Evolutionary conservation across 495 filamentous ascomycete genomes (phyloP).

Genomic region (Penicillium chermesinum): DNA sequence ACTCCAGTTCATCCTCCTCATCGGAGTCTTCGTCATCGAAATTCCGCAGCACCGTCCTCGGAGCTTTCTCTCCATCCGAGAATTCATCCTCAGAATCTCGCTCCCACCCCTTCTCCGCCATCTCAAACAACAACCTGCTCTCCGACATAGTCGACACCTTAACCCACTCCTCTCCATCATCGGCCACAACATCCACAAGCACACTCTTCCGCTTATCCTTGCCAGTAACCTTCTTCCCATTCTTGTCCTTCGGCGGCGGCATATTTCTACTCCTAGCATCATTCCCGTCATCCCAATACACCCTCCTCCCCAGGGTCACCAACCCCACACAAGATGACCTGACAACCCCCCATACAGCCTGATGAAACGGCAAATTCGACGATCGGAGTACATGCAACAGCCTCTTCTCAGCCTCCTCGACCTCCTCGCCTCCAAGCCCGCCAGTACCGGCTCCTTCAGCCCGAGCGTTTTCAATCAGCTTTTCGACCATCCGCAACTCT

Average conservation of each 20-base stretch:
- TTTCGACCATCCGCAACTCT: conserved; percentile 48
- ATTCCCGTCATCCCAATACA: conserved; percentile 44
- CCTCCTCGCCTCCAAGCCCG: conserved; percentile 3
- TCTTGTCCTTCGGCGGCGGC: conserved; percentile 9
- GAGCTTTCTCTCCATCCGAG: conserved; percentile 14
- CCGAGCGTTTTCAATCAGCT: conserved; percentile 30
- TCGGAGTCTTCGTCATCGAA: conserved; percentile 24
- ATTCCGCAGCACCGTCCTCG: conserved; percentile 31
- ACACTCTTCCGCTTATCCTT: conserved; percentile 41
- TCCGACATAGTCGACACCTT: conserved; percentile 58
- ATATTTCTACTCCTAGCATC: conserved; percentile 12
- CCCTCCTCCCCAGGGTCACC: conserved; percentile 48
- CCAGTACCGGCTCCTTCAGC: conserved; percentile 3
- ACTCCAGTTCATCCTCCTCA: conserved; percentile 46
- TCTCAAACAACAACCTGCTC: conserved; percentile 52
- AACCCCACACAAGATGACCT: conserved; percentile 43
- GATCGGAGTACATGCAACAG: conserved; percentile 47
- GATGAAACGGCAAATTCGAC: conserved; percentile 54
- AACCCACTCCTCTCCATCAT: conserved; percentile 54
- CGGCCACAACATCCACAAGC: conserved; percentile 46
- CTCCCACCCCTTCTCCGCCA: conserved; percentile 62
- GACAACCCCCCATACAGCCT: conserved; percentile 51
- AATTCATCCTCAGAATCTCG: conserved; percentile 33
- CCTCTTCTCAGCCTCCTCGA: conserved; percentile 12
- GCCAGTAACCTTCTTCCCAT: conserved; percentile 20